Percentiles rank a stretch among this genome's conserved stretches.
phyloP scores from a whole-genome alignment of 2,329 filamentous ascomycete genomes.

The Exophiala aquamarina region DNA sequence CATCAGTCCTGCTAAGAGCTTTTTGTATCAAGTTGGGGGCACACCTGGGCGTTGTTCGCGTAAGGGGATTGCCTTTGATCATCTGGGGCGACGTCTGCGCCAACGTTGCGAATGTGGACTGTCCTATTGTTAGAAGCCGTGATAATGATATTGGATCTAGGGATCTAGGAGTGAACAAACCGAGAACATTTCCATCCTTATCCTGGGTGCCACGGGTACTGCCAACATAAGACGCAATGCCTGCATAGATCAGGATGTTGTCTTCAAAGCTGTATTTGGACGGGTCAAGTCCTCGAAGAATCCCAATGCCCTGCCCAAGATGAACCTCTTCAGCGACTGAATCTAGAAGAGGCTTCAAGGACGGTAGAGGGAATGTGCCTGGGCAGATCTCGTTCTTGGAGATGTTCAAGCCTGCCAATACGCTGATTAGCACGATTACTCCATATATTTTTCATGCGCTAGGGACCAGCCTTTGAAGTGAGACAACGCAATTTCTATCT shows the following conservation, averaged over 20 bases:
- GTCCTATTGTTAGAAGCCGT: too few species aligned
- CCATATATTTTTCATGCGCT: too few species aligned
- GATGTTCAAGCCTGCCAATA: slow-evolving; percentile 31
- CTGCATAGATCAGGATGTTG: slow-evolving; percentile 43
- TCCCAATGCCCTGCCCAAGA: slow-evolving; percentile 43
- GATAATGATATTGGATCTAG: too few species aligned
- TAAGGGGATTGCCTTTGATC: too few species aligned
- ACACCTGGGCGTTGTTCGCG: too few species aligned
- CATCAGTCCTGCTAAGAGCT: slow-evolving; percentile 50
- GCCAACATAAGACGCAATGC: slow-evolving; percentile 44
- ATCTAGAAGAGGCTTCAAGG: slow-evolving; percentile 33
- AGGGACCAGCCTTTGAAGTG: too few species aligned
- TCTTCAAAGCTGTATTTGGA: slow-evolving; percentile 38
- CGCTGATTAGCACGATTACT: too few species aligned
- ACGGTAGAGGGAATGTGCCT: slow-evolving; percentile 45
- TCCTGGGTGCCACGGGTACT: slow-evolving; percentile 43
- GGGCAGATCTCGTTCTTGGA: slow-evolving; percentile 43
- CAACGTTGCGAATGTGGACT: too few species aligned
- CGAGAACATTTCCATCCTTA: too few species aligned
- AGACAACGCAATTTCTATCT: too few species aligned
- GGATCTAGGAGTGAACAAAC: too few species aligned
- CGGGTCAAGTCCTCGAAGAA: slow-evolving; percentile 44
- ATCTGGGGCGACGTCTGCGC: too few species aligned
- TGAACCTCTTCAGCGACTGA: slow-evolving; percentile 38
- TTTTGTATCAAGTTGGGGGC: slow-evolving; percentile 42